Conservation (phyloP, 306 rosid genomes). For the Trifolium fragiferum region DNA sequence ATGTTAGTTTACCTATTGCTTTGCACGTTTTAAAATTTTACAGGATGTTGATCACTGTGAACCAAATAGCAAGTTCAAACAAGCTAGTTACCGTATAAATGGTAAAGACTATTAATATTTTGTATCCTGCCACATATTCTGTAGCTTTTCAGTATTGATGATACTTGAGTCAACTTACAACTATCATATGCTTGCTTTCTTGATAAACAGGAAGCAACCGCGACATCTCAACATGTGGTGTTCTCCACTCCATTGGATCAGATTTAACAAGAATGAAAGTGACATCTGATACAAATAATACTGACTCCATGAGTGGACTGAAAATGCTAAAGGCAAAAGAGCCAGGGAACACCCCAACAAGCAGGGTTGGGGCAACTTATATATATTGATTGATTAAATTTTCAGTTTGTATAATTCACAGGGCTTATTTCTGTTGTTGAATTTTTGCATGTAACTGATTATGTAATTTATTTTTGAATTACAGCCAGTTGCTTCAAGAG, state of each 20-base stretch:
- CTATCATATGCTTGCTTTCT: conserved; percentile 39
- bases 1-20: neutral
- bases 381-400: conserved; percentile 5
- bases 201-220: conserved; percentile 56
- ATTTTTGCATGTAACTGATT: conserved; percentile 16
- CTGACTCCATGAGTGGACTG: conserved; percentile 63
- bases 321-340: conserved; percentile 55
- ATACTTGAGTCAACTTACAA: conserved; percentile 17
- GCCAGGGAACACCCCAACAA: conserved; percentile 74
- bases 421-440: neutral
- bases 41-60: conserved; percentile 69
- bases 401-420: conserved; percentile 1
- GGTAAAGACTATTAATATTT: conserved; percentile 47
- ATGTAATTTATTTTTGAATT: conserved; percentile 12
- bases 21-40: conserved; percentile 28
- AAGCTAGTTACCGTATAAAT: conserved; percentile 27
- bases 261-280: conserved; percentile 93
- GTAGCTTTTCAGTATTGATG: neutral
- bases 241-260: conserved; percentile 86
- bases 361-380: conserved; percentile 66
- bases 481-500: conserved; percentile 89
- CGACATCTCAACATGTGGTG: conserved; percentile 83
- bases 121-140: neutral
- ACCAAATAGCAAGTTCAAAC: conserved; percentile 55
- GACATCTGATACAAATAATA: conserved; percentile 51